Evolutionary conservation across 805 yeast genomes (phyloP).

Genomic region (Brettanomyces nanus): DNA sequence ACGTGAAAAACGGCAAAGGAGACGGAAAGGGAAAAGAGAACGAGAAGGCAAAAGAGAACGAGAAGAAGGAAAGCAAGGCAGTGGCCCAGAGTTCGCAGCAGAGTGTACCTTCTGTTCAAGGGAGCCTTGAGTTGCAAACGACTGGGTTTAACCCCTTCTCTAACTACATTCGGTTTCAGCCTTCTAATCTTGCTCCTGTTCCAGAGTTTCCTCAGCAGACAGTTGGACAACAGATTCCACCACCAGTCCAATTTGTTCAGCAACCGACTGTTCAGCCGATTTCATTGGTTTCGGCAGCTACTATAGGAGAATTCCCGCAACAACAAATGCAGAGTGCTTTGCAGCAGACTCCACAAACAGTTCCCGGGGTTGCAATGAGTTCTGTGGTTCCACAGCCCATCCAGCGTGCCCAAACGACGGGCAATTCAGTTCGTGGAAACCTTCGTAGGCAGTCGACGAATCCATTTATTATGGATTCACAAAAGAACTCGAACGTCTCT

Average conservation of each 20-base stretch:
- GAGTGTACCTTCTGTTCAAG: conserved; percentile 6
- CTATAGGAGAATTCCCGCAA: background rate
- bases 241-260: conserved; percentile 5
- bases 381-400: conserved; percentile 5
- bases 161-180: background rate
- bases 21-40: conserved; percentile 9
- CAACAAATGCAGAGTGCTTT: too few relatives aligned
- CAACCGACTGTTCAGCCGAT: conserved; percentile 8
- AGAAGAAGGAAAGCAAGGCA: too few relatives aligned
- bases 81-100: too few relatives aligned
- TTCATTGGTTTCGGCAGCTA: conserved; percentile 4
- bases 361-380: too few relatives aligned
- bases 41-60: too few relatives aligned
- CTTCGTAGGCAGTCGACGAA: conserved; percentile 19
- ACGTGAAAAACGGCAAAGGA: conserved; percentile 23
- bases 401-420: conserved; percentile 3
- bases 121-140: conserved; percentile 18
- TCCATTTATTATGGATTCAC: conserved; percentile 21
- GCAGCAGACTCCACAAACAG: background rate
- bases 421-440: conserved; percentile 12
- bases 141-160: conserved; percentile 23
- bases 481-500: conserved; percentile 2
- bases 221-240: conserved; percentile 6
- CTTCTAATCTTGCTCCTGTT: conserved; percentile 6
- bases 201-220: conserved; percentile 8